Percentiles rank a stretch among this genome's conserved stretches.
phyloP scores from a whole-genome alignment of 192 early-diverging fungal genomes.

The Coemansia sp. region DNA sequence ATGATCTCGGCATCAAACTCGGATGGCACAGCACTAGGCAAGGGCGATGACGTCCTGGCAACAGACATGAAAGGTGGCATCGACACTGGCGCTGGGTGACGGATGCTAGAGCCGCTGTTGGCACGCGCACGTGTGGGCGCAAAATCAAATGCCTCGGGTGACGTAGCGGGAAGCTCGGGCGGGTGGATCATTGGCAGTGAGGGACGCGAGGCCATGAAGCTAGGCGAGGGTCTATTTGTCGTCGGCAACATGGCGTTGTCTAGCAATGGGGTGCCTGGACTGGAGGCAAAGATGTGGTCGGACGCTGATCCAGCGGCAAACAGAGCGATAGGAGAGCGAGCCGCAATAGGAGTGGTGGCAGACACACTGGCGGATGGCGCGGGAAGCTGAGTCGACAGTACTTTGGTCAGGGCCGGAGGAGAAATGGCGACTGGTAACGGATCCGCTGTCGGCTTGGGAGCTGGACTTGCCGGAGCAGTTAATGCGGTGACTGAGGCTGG shows the following conservation, averaged over 20 bases:
- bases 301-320: neutral
- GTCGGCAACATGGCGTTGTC: conserved; percentile 29
- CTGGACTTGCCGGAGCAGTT: neutral
- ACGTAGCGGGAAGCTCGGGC: conserved; percentile 5
- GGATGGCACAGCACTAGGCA: conserved; percentile 22
- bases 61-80: neutral
- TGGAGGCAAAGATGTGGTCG: neutral
- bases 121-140: conserved; percentile 25
- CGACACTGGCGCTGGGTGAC: conserved; percentile 8
- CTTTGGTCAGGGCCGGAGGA: neutral
- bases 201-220: conserved; percentile 22
- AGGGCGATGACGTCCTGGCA: conserved; percentile 1
- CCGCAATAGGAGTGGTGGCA: neutral
- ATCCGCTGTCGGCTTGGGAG: neutral
- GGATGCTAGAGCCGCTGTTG: conserved; percentile 39
- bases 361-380: neutral
- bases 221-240: conserved; percentile 10
- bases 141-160: conserved; percentile 8
- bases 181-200: conserved; percentile 26
- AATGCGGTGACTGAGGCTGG: neutral
- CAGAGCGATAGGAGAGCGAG: neutral
- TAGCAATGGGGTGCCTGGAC: conserved; percentile 15
- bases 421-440: neutral
- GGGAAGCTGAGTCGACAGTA: neutral
- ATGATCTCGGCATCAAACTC: conserved; percentile 52